phyloP scores from a whole-genome alignment of 2,329 filamentous ascomycete genomes.

The Xylariaceae sp. region DNA sequence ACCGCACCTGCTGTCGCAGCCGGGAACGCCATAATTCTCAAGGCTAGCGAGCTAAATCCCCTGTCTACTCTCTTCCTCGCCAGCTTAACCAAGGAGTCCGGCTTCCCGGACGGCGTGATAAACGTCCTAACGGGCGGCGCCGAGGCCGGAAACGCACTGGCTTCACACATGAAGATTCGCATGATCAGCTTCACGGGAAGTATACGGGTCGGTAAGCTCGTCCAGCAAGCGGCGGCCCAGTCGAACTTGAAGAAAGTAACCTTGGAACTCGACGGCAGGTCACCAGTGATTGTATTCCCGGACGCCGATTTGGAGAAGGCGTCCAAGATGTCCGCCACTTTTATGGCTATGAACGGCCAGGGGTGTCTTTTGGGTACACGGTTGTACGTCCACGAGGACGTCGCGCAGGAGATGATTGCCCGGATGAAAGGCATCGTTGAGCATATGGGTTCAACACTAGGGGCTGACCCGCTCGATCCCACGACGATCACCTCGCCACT shows the following conservation, averaged over 20 bases:
- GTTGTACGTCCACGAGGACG: conserved; percentile 53
- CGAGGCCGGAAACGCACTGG: conserved; percentile 62
- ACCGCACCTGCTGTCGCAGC: conserved; percentile 42
- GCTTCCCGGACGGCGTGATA: conserved; percentile 67
- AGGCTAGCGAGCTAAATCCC: conserved; percentile 62
- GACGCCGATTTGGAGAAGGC: conserved; percentile 62
- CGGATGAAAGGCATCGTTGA: conserved; percentile 49
- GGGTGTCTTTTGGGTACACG: conserved; percentile 47
- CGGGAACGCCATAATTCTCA: conserved; percentile 61
- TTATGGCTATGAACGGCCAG: conserved; percentile 9
- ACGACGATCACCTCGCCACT: conserved; percentile 42
- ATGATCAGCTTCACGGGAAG: conserved; percentile 76
- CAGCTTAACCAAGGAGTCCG: conserved; percentile 64
- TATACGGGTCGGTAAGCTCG: conserved; percentile 63
- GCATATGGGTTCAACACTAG: conserved; percentile 36
- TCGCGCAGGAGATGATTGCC: conserved; percentile 54
- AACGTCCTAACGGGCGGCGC: conserved; percentile 50
- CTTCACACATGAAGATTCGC: conserved; percentile 49
- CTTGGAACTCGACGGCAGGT: conserved; percentile 64
- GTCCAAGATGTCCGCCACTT: conserved; percentile 44
- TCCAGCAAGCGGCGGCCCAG: conserved; percentile 64
- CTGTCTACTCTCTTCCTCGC: conserved; percentile 60
- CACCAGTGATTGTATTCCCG: conserved; percentile 59
- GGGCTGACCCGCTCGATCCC: conserved; percentile 28
- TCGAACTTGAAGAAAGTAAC: conserved; percentile 56